Percentiles rank a stretch among this genome's conserved stretches.
phyloP scores from a whole-genome alignment of 495 filamentous ascomycete genomes.

The Penicillium longicatenatum region DNA sequence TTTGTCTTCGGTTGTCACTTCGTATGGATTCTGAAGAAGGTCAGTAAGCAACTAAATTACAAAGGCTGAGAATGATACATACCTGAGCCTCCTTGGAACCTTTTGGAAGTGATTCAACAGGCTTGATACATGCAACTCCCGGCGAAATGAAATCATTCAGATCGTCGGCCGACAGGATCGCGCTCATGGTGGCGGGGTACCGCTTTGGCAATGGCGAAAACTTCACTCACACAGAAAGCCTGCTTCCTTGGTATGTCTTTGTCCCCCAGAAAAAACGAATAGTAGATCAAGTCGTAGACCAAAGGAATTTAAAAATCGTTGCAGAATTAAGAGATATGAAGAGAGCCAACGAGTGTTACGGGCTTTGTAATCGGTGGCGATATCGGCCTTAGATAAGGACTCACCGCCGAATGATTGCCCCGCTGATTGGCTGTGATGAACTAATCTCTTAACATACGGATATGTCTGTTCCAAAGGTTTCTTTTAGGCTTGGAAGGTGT shows the following conservation, averaged over 20 bases:
- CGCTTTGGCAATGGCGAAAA: conserved; percentile 13
- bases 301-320: neutral
- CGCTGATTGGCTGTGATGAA: neutral
- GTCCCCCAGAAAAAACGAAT: neutral
- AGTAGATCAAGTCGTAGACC: neutral
- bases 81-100: conserved; percentile 39
- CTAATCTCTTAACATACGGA: too few species aligned
- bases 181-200: conserved; percentile 69
- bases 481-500: too few species aligned
- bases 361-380: conserved; percentile 48
- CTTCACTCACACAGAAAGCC: conserved; percentile 7
- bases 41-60: conserved; percentile 16
- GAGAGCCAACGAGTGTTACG: conserved; percentile 21
- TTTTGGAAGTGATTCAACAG: conserved; percentile 83
- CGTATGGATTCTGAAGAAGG: conserved; percentile 63
- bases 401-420: conserved; percentile 24
- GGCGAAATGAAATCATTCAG: conserved; percentile 99
- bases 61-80: conserved; percentile 13
- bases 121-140: conserved; percentile 97
- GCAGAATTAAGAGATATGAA: conserved; percentile 10
- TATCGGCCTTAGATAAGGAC: conserved; percentile 37
- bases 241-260: neutral
- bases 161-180: conserved; percentile 94
- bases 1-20: conserved; percentile 91
- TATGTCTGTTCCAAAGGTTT: too few species aligned